Evolutionary conservation across 306 rosid species (phyloP).

Genomic region (Sicyos edulis): DNA sequence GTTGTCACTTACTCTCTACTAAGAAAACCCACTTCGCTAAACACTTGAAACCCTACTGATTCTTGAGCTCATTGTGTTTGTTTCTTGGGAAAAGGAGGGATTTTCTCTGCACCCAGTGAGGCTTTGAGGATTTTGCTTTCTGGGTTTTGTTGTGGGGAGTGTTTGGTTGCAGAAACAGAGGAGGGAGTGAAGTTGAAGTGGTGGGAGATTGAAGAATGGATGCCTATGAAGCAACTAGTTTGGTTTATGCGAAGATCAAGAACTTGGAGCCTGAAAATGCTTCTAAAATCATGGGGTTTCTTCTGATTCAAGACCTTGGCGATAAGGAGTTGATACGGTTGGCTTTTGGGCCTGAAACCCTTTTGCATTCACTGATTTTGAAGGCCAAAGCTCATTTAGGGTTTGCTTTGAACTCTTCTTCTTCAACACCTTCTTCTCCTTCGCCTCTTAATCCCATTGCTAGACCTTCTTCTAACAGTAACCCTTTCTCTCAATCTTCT

Average conservation of each 20-base stretch:
- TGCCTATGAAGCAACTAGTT: constrained; percentile 68
- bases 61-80: constrained; percentile 16
- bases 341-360: constrained; percentile 60
- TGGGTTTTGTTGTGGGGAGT: background rate
- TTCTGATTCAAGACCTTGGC: constrained; percentile 59
- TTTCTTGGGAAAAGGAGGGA: background rate
- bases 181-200: background rate
- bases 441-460: constrained; percentile 59
- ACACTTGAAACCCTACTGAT: background rate
- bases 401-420: constrained; percentile 25
- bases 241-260: constrained; percentile 61
- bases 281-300: constrained; percentile 81
- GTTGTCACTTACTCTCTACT: background rate
- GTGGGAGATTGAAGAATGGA: constrained; percentile 36
- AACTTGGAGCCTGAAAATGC: constrained; percentile 76
- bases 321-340: constrained; percentile 63
- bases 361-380: constrained; percentile 44
- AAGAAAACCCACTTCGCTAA: too few relatives aligned
- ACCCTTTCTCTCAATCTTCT: constrained; percentile 56
- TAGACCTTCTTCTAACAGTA: constrained; percentile 33
- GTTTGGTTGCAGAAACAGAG: background rate
- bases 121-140: background rate
- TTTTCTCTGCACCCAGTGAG: too few relatives aligned
- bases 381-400: constrained; percentile 62
- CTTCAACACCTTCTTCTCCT: constrained; percentile 34